Base-by-base conservation (phyloP, 805 yeast species). In the Starmerella vaccinii region DNA sequence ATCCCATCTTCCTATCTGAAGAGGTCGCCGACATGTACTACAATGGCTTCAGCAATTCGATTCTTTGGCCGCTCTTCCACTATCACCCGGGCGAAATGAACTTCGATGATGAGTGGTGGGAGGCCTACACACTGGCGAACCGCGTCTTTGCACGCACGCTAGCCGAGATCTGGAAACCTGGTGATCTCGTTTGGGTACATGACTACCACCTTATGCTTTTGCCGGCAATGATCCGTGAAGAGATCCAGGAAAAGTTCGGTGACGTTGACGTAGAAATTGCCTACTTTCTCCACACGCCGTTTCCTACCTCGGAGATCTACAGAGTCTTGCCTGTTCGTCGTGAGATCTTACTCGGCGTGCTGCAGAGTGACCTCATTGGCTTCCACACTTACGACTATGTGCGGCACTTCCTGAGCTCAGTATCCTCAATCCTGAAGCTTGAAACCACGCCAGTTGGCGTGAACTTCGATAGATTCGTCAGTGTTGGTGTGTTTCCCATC, bases 361-460 rank as follows among this genome's bases (percentile, higher is more conserved):
- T 92, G 63, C 82, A 92, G 60, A 90, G 97, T 69, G 95, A 92
- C 65, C 74, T 94, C 61, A 80, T 92, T 62, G 99, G 99, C 0
- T 92, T 92, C 76, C 99, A 92, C 67, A 92, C 98, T n/a, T 94
- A 92, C 66, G 99, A 92, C 66, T 92, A 92, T 63, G 97, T 95
- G 12, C 76, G 98, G 59, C 99, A 92, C 71, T 92, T 94, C 68
- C 68, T 94, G 49, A 82, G 94, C 18, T 81, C 95, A 0, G 95
- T 92, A 10, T 81, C 88, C 52, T 75, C 95, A 50, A 84, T 92
- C 18, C 74, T 92, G 48, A 76, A 84, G 54, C 78, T 88, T 7
- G 82, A 81, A 46, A 88, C 97, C 0, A 73, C 84, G 54, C 98
- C 98, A 3, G 89, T 88, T 57, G 95, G 97, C 18, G 84, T 92